Evolutionary conservation across 768 basidiomycete species (phyloP).

Genomic region (Serendipita indica): DNA sequence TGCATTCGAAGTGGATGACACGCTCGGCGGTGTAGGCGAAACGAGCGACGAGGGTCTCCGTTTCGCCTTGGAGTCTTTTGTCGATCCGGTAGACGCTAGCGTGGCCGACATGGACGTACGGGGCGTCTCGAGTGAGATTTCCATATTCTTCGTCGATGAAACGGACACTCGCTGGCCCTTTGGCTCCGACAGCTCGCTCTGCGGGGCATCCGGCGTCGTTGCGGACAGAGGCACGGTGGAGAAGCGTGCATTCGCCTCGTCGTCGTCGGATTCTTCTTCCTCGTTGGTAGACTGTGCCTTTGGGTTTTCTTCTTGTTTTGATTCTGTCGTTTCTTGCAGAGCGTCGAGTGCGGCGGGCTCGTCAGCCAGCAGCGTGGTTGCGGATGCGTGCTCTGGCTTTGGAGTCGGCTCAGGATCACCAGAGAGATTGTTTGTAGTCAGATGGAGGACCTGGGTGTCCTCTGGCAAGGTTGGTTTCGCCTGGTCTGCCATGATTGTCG

Average conservation of each 20-base stretch:
- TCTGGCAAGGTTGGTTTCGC: not conserved
- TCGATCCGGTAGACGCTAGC: slow-evolving; percentile 19
- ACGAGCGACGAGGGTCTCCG: slow-evolving; percentile 13
- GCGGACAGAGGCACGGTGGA: slow-evolving; percentile 33
- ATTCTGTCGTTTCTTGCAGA: too few species aligned
- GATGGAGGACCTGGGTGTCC: not conserved
- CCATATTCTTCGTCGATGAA: slow-evolving; percentile 7
- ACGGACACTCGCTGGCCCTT: slow-evolving; percentile 7
- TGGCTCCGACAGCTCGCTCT: slow-evolving; percentile 14
- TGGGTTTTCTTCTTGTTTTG: slow-evolving; percentile 18
- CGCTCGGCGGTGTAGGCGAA: slow-evolving; percentile 18
- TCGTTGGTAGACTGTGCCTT: not conserved
- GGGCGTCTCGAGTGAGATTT: not conserved
- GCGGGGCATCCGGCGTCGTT: not conserved
- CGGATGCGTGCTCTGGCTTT: too few species aligned
- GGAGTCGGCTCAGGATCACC: too few species aligned
- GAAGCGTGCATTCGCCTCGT: slow-evolving; percentile 26
- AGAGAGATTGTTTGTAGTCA: not conserved
- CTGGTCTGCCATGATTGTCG: not conserved
- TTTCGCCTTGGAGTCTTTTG: slow-evolving; percentile 19
- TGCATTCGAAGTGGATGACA: slow-evolving; percentile 12
- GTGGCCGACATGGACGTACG: slow-evolving; percentile 18
- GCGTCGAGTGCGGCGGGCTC: too few species aligned
- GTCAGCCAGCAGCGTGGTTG: too few species aligned
- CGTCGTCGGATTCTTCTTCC: slow-evolving; percentile 13